These are phyloP conservation scores for Starmerella stellata DNA, from an alignment of 805 yeast genomes.

Conservation along the genomic window DNA sequence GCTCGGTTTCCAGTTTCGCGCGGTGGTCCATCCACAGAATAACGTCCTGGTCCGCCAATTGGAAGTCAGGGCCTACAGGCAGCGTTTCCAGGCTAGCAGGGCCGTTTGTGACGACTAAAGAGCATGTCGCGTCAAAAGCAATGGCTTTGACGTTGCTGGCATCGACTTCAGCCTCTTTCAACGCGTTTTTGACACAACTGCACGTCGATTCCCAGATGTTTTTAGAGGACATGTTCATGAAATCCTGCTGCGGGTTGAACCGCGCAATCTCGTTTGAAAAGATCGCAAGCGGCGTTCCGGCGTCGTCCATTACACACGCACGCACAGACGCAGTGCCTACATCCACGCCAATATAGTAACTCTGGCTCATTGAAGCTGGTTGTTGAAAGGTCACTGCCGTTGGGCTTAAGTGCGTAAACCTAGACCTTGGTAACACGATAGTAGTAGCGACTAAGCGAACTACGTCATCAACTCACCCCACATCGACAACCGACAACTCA, in stretches of 20 bases:
- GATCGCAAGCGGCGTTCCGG: conserved; percentile 55
- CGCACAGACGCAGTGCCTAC: conserved; percentile 98
- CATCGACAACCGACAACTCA: no score
- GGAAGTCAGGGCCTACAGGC: conserved; percentile 83
- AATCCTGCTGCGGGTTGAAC: conserved; percentile 29
- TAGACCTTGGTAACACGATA: no score
- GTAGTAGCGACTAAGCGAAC: no score
- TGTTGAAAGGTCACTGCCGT: no score
- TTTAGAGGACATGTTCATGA: conserved; percentile 61
- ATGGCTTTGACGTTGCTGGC: conserved; percentile 58
- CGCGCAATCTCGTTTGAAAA: conserved; percentile 65
- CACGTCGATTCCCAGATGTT: conserved; percentile 83
- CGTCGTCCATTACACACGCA: conserved; percentile 73
- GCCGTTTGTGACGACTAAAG: conserved; percentile 55
- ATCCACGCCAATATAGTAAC: conserved; percentile 72
- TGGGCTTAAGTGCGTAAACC: no score
- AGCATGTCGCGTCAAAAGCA: conserved; percentile 96
- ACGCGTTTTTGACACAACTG: conserved; percentile 56
- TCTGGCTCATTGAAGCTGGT: no score
- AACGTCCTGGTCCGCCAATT: conserved; percentile 55
- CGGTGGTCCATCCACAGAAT: conserved; percentile 98
- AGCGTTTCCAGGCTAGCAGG: conserved; percentile 48
- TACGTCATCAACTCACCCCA: no score
- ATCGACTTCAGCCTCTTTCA: conserved; percentile 58
- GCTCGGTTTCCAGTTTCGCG: conserved; percentile 62